phyloP scores from a whole-genome alignment of 2,329 filamentous ascomycete genomes.

The Akanthomyces muscarius region DNA sequence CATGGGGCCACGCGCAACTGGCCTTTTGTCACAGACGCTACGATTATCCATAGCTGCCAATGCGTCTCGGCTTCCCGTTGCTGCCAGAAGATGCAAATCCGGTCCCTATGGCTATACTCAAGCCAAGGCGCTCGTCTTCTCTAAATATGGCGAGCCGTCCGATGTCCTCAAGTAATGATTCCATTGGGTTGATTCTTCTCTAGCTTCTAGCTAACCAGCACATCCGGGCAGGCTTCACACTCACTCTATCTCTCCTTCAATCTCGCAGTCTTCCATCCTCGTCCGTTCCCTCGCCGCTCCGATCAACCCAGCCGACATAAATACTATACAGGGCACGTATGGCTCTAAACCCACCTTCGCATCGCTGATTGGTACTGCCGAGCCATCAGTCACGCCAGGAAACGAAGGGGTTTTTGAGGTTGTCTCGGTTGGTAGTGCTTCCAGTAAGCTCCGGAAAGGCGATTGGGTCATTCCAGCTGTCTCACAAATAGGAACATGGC shows the following conservation, averaged over 20 bases:
- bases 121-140: conserved; percentile 76
- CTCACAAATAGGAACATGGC: conserved; percentile 87
- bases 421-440: conserved; percentile 60
- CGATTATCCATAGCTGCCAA: not conserved
- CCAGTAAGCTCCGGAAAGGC: conserved; percentile 57
- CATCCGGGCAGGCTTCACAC: conserved; percentile 55
- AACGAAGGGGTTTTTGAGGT: conserved; percentile 96
- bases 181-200: conserved; percentile 26
- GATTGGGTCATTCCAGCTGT: conserved; percentile 91
- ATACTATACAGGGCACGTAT: conserved; percentile 96
- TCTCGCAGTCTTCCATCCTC: conserved; percentile 63
- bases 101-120: conserved; percentile 77
- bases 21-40: not conserved
- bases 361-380: conserved; percentile 68
- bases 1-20: not conserved
- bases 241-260: conserved; percentile 71
- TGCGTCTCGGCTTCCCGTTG: conserved; percentile 21
- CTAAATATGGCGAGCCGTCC: conserved; percentile 68
- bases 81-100: conserved; percentile 46
- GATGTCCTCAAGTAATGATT: conserved; percentile 64
- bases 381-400: conserved; percentile 73
- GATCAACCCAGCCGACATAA: conserved; percentile 96
- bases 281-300: conserved; percentile 85
- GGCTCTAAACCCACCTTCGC: conserved; percentile 78
- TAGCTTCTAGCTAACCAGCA: conserved; percentile 7